Base-by-base conservation (phyloP, 768 basidiomycete species). In the Boletus barrowsii region DNA sequence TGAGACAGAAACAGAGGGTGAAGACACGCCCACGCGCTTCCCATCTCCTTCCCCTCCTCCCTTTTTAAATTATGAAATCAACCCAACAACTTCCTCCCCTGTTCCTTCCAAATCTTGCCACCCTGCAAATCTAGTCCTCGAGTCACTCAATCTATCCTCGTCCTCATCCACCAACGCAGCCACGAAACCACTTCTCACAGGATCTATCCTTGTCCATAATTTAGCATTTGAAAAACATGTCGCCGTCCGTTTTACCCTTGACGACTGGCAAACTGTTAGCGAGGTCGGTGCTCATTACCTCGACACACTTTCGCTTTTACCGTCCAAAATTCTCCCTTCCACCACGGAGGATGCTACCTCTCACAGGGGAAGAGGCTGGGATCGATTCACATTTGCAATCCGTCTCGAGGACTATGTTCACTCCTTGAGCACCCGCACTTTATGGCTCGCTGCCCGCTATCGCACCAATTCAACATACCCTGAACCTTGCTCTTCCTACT, bases 221-320 rank as follows among this genome's bases (percentile, higher is more conserved):
- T 60, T 97, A 49, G 76, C 89, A 0, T 98, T 89, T 57, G 86
- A 90, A 68, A 98, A 98, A 72, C 77, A 81, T 48, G 86, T 98
- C 43, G 84, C 82, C 0, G 79, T 97, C 1, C 77, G 95, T 1
- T 98, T 95, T 68, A 98, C 96, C 2, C 76, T 96, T 44, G 96
- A 98, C 69, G 84, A 88, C 45, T 98, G 96, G 96, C 83, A 88
- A 58, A 98, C 95, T 4, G 90, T 90, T 1, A 87, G 84, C 41
- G 96, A 98, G 68, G 93, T 97, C 32, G 56, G 70, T 41, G 86
- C 79, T n/a, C 70, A 64, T 43, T 71, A 85, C 56, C 62, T 72
- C 36, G 69, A 69, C n/a, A 78, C 77, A 17, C 64, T 85, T 26
- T 57, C 74, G 4, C 42, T 70, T 26, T 8, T 72, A 69, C 80